Evolutionary conservation across 2,329 filamentous ascomycete genomes (phyloP).

Genomic region (Chlorencoelia australis): DNA sequence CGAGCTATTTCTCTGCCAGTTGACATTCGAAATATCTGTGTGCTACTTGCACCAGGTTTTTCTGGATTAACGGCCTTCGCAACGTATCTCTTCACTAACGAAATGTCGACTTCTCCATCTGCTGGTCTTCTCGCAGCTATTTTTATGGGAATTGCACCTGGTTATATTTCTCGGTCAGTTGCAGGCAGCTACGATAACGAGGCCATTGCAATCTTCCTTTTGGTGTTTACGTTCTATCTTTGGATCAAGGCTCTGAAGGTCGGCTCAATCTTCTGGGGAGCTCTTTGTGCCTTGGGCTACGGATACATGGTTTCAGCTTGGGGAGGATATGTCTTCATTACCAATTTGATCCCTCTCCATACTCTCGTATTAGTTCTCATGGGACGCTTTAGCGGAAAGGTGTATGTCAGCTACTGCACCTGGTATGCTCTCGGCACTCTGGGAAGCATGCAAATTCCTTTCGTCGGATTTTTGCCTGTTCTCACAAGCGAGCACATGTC

Average conservation of each 20-base stretch:
- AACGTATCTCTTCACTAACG: constrained; percentile 88
- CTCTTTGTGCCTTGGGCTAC: constrained; percentile 89
- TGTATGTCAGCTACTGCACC: constrained; percentile 95
- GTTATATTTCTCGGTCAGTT: constrained; percentile 96
- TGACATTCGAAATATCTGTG: constrained; percentile 98
- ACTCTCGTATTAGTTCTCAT: constrained; percentile 91
- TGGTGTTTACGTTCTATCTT: constrained; percentile 96
- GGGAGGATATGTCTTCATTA: constrained; percentile 99
- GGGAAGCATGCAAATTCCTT: constrained; percentile 98
- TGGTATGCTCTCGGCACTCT: constrained; percentile 96
- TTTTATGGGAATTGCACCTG: constrained; percentile 96
- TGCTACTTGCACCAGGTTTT: constrained; percentile 87
- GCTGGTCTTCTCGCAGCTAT: constrained; percentile 87
- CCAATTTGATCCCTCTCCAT: constrained; percentile 89
- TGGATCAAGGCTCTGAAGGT: constrained; percentile 99
- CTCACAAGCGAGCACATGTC: constrained; percentile 99
- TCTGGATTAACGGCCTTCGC: constrained; percentile 90
- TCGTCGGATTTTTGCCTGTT: constrained; percentile 93
- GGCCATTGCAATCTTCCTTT: constrained; percentile 95
- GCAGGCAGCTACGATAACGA: constrained; percentile 99
- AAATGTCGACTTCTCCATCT: constrained; percentile 92
- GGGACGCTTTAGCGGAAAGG: constrained; percentile 86
- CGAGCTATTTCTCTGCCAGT: constrained; percentile 82
- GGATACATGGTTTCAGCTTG: constrained; percentile 99
- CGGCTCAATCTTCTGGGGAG: constrained; percentile 94